A percentile compares a stretch with the other conserved stretches of the same genome.
These are phyloP conservation scores for Penicillium sp. DNA, from an alignment of 2,329 filamentous ascomycete genomes.

Conservation along the genomic window DNA sequence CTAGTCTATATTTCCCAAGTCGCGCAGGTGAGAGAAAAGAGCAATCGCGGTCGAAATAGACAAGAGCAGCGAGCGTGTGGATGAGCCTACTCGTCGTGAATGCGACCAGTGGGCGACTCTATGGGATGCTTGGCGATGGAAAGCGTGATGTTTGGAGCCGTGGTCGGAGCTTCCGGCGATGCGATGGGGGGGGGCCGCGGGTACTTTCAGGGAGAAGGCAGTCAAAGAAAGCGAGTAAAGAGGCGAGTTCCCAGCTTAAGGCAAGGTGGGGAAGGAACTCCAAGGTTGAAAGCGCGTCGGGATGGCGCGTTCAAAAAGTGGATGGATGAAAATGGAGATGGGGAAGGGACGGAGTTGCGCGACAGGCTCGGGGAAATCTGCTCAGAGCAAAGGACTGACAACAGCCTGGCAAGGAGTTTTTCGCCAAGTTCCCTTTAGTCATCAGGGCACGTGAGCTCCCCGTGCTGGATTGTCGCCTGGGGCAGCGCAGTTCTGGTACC, in stretches of 20 bases:
- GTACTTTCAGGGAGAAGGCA: slow-evolving; percentile 20
- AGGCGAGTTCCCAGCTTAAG: slow-evolving; percentile 22
- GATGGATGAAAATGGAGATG: slow-evolving; percentile 41
- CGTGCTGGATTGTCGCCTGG: slow-evolving; percentile 11
- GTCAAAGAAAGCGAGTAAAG: slow-evolving; percentile 22
- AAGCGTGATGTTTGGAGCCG: slow-evolving; percentile 34
- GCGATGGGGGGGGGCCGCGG: slow-evolving; percentile 26
- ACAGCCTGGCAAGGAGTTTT: slow-evolving; percentile 36
- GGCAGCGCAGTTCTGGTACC: slow-evolving; percentile 7
- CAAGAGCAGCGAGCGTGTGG: slow-evolving; percentile 20
- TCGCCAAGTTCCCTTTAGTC: slow-evolving; percentile 28
- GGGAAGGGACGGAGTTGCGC: slow-evolving; percentile 40
- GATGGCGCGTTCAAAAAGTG: slow-evolving; percentile 34
- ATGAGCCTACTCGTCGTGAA: slow-evolving; percentile 24
- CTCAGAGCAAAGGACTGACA: slow-evolving; percentile 33
- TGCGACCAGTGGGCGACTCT: slow-evolving; percentile 27
- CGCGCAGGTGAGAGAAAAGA: slow-evolving; percentile 26
- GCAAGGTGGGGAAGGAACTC: slow-evolving; percentile 22
- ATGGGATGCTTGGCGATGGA: slow-evolving; percentile 36
- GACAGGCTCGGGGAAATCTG: slow-evolving; percentile 40
- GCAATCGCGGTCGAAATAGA: slow-evolving; percentile 4
- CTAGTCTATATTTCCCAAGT: slow-evolving; percentile 19
- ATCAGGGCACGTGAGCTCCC: slow-evolving; percentile 26
- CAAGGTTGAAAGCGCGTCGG: slow-evolving; percentile 28
- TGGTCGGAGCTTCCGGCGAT: slow-evolving; percentile 27